Evolutionary conservation across 2,329 filamentous ascomycete species (phyloP), one percentile per base, ranked within the genome.

Genomic region (Penicillium palitans): DNA sequence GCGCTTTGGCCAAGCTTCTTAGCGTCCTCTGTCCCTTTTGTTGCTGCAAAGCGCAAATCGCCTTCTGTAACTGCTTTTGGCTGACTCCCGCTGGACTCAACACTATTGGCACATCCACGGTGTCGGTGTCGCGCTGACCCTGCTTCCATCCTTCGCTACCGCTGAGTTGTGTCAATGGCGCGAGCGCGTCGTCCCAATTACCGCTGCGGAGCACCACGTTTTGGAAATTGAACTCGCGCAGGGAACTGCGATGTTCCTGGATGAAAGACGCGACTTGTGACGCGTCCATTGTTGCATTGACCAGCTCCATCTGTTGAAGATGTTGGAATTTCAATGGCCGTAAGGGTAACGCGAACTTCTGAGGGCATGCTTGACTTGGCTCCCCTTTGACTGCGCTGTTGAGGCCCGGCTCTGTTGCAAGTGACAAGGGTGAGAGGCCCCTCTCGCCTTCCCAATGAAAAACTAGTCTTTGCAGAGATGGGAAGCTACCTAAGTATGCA

Each of bases 141-240:
- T 73, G 67, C 46, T 73, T 74, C 59, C 71, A 75, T 57, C 76
- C 74, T 5, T 78, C 74, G 51, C 63, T 68, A 15, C 67, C 67
- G 25, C 68, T 67, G 40, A 74, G 73, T 27, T 59, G 60, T 15
- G 83, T 85, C 57, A 96, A 78, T 2, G 90, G 89, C 40, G 86
- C 84, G n/a, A 96, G 82, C 0, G 90, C 91, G 31, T 92, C 88
- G 58, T 95, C 89, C 91, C 91, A 96, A 57, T 81, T 88, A 29
- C 89, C 91, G 60, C 84, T 82, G 51, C 86, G 81, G 44, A 96
- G 82, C 31, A 83, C 80, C 19, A 93, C 87, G 61, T 90, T 87
- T 70, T 92, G 87, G 72, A 96, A 91, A 71, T 91, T 87, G 69
- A 93, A 91, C 69, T 93, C 89, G 62, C 84, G 82, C 46, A 96